Percentiles rank a stretch among this genome's conserved stretches.
Conservation (phyloP, 768 basidiomycete species). For the Wakefieldia striispora region DNA sequence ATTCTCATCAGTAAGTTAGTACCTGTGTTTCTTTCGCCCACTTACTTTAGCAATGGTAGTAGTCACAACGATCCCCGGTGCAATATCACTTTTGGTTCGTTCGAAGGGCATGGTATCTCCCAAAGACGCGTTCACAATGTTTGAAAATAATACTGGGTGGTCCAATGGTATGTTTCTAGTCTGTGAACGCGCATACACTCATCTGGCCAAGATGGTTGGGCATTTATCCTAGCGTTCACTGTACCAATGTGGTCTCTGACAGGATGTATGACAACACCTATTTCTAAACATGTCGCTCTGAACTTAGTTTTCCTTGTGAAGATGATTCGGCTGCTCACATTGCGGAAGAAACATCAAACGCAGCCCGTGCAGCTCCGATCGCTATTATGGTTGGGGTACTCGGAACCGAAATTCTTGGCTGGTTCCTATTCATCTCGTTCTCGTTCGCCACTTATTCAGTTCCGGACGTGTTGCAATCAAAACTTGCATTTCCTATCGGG, state of each 20-base stretch:
- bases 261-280: conserved; percentile 14
- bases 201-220: conserved; percentile 19
- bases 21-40: too few relatives aligned
- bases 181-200: background rate
- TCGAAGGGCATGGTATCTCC: conserved; percentile 18
- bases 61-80: conserved; percentile 16
- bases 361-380: conserved; percentile 43
- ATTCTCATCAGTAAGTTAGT: conserved; percentile 16
- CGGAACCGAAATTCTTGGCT: conserved; percentile 40
- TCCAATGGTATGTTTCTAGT: conserved; percentile 9
- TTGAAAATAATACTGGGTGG: conserved; percentile 29
- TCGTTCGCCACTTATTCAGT: conserved; percentile 44
- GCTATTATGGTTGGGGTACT: conserved; percentile 43
- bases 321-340: conserved; percentile 50
- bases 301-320: conserved; percentile 10
- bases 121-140: conserved; percentile 19
- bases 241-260: conserved; percentile 26
- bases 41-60: conserved; percentile 2
- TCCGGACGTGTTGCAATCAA: conserved; percentile 29
- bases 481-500: conserved; percentile 40
- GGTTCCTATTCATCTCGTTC: conserved; percentile 40
- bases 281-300: background rate
- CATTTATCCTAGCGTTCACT: conserved; percentile 26
- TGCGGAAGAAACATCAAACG: conserved; percentile 43
- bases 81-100: conserved; percentile 16